Evolutionary conservation across 2,329 filamentous ascomycete species (phyloP), one percentile per base, ranked within the genome.

Genomic region (Fusarium secorum): DNA sequence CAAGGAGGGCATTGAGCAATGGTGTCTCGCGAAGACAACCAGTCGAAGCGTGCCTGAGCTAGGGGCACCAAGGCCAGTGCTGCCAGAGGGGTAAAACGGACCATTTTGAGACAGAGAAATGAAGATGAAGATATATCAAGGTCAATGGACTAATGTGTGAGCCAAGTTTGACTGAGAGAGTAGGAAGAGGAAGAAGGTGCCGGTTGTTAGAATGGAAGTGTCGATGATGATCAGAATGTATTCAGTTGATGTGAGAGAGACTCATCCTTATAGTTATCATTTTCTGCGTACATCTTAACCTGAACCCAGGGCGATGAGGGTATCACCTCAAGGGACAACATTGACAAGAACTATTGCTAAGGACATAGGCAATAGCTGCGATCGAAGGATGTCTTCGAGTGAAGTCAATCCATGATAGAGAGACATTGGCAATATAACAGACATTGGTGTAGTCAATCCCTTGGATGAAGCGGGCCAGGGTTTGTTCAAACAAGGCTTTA

Each of bases 1-100:
- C 79, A 81, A 36, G 79, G 75, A 44, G 78, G 79, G 53, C 77
- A 80, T 49, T 76, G 73, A 8, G 74, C 60, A n/a, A 55, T 58
- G 20, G 69, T 58, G 18, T 63, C 65, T 49, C 72, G 73, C 28
- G 70, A 41, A 13, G 68, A 60, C 22, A 76, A 52, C 35, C 70
- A 68, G 33, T 69, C 67, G 36, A 76, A 68, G 20, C 70, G 73
- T 45, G 78, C 79, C 22, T 78, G 70, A 11, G 69, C 70, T n/a
- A 77, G 26, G 41, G 75, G 61, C 22, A 73, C 70, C 39, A 77
- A 62, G 33, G 74, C 76, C 66, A 81, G 58, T 32, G 75, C 28
- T 49, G 75, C 72, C 70, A 74, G 74, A 20, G 74, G 61, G 36
- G 74, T 24, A 52, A 74, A 60, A 46, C 68, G 76, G 61, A 76